Evolutionary conservation across 2,329 filamentous ascomycete species (phyloP).

Genomic region (Sporothrix dimorphospora): DNA sequence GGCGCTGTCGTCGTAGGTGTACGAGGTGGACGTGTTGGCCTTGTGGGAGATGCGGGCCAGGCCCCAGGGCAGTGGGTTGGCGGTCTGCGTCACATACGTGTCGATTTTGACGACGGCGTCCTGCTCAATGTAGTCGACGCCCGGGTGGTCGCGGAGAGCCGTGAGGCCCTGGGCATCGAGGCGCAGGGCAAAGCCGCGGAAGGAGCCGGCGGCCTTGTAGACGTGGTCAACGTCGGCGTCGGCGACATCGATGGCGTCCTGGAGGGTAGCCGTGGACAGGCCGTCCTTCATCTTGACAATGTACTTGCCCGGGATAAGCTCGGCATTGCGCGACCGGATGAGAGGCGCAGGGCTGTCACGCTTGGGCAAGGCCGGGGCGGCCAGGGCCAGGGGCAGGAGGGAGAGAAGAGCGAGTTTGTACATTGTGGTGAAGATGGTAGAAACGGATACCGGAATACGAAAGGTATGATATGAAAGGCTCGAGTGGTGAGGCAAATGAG

Average conservation of each 20-base stretch:
- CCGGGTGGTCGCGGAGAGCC: constrained; percentile 35
- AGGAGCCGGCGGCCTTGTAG: constrained; percentile 36
- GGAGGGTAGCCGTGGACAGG: constrained; percentile 38
- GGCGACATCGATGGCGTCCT: constrained; percentile 34
- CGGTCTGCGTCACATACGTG: constrained; percentile 36
- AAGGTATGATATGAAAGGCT: neutral
- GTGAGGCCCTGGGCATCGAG: constrained; percentile 36
- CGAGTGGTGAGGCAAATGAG: neutral
- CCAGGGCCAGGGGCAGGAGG: constrained; percentile 43
- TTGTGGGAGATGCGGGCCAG: constrained; percentile 38
- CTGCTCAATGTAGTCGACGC: constrained; percentile 41
- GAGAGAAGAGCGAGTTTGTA: constrained; percentile 44
- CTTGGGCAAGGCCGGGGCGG: constrained; percentile 37
- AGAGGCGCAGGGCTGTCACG: constrained; percentile 41
- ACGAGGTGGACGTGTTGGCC: constrained; percentile 35
- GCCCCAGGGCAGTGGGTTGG: constrained; percentile 37
- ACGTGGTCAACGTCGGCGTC: constrained; percentile 35
- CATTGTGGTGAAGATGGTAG: constrained; percentile 44
- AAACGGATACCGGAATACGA: too few species aligned
- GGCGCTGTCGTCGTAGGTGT: constrained; percentile 39
- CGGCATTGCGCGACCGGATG: constrained; percentile 42
- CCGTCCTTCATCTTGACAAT: constrained; percentile 51
- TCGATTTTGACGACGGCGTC: constrained; percentile 40
- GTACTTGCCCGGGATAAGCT: constrained; percentile 47
- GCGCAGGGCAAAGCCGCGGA: constrained; percentile 39